Evolutionary conservation across 257 asterid genomes (phyloP).

Genomic region (Penstemon barbatus): DNA sequence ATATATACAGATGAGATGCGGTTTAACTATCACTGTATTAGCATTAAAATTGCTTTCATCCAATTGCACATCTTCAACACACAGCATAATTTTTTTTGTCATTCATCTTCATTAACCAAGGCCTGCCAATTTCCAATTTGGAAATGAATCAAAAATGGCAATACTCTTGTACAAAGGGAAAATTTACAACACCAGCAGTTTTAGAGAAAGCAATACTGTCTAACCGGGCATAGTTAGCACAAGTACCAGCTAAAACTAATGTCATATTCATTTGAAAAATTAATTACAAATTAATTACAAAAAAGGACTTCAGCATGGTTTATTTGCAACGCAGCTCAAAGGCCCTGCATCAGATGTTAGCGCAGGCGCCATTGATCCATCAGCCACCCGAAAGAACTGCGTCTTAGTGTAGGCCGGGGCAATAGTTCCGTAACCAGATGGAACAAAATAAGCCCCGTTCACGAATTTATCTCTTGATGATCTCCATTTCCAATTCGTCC

Average conservation of each 20-base stretch:
- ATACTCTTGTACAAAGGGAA: background rate
- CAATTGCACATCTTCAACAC: too few species aligned
- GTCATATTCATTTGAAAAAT: background rate
- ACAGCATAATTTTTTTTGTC: too few species aligned
- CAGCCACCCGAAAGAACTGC: constrained; percentile 50
- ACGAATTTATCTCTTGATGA: constrained; percentile 58
- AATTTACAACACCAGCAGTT: background rate
- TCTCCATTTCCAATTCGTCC: constrained; percentile 75
- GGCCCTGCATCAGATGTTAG: constrained; percentile 60
- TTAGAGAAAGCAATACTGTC: constrained; percentile 1
- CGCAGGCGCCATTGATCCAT: constrained; percentile 48
- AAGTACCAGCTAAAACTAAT: background rate
- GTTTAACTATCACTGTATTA: too few species aligned
- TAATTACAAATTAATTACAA: background rate
- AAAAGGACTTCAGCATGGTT: constrained; percentile 36
- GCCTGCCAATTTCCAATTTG: too few species aligned
- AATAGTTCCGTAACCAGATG: constrained; percentile 58
- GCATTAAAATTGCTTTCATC: too few species aligned
- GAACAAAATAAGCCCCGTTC: constrained; percentile 67
- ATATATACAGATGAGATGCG: too few species aligned
- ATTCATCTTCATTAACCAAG: too few species aligned
- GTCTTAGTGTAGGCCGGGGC: constrained; percentile 40
- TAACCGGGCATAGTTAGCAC: background rate
- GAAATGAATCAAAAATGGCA: too few species aligned
- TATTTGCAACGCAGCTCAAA: constrained; percentile 32